Evolutionary conservation across 2,329 filamentous ascomycete genomes (phyloP).

Genomic region (Verticillium isaacii): DNA sequence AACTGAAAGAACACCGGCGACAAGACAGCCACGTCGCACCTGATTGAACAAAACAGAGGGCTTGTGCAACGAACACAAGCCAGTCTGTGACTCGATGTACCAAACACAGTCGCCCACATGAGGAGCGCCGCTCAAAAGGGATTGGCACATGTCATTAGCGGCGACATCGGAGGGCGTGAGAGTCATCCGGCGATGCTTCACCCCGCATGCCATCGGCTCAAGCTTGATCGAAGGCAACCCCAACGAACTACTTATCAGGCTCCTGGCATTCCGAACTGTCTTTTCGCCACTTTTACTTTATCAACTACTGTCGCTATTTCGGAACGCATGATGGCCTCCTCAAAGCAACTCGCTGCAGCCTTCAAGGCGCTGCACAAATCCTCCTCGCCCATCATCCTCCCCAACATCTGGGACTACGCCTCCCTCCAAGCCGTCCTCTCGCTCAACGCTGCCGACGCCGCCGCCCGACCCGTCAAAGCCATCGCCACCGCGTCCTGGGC

Average conservation of each 20-base stretch:
- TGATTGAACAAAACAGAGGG: no score
- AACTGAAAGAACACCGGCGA: no score
- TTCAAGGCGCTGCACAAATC: constrained; percentile 43
- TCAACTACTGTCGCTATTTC: background rate
- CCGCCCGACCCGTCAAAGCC: constrained; percentile 30
- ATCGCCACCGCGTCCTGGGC: constrained; percentile 48
- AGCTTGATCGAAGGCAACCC: background rate
- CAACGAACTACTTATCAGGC: background rate
- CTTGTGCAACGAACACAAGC: no score
- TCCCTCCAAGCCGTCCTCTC: constrained; percentile 40
- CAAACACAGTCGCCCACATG: no score
- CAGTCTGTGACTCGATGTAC: no score
- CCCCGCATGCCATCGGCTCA: background rate
- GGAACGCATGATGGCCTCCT: constrained; percentile 10
- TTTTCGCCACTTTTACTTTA: background rate
- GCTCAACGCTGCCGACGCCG: constrained; percentile 25
- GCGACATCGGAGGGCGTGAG: background rate
- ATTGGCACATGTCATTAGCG: background rate
- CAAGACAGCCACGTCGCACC: no score
- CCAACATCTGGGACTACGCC: constrained; percentile 51
- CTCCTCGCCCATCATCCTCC: constrained; percentile 44
- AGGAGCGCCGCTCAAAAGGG: background rate
- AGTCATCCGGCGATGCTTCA: background rate
- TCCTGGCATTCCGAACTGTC: background rate
- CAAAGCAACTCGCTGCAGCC: constrained; percentile 26